These are phyloP conservation scores for Colletotrichum chlorophyti DNA, from an alignment of 2,329 filamentous ascomycete genomes.

Conservation along the genomic window DNA sequence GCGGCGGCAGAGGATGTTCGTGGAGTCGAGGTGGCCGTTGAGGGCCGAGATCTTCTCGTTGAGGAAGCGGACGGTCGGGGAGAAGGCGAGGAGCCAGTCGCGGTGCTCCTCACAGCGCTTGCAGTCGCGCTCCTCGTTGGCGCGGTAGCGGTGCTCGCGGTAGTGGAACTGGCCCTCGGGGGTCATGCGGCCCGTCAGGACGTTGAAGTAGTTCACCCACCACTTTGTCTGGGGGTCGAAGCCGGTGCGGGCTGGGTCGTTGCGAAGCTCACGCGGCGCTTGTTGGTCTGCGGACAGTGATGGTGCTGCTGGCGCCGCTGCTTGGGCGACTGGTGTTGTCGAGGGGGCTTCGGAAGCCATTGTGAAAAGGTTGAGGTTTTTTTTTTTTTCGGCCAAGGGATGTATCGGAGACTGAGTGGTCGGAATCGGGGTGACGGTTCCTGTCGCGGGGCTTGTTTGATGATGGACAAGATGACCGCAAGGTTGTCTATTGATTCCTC, in stretches of 20 bases:
- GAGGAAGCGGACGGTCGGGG: conserved; percentile 87
- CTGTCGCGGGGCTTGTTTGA: not conserved
- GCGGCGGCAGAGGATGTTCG: conserved; percentile 82
- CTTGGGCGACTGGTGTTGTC: conserved; percentile 16
- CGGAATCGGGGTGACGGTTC: no score
- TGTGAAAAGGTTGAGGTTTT: no score
- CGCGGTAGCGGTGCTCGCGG: conserved; percentile 76
- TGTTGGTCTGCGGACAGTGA: conserved; percentile 10
- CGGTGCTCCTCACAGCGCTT: conserved; percentile 80
- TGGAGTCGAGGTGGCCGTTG: conserved; percentile 74
- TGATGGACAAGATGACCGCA: not conserved
- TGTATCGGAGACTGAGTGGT: no score
- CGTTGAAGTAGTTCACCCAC: conserved; percentile 88
- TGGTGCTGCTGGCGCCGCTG: conserved; percentile 10
- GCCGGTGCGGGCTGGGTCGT: conserved; percentile 67
- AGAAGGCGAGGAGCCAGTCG: conserved; percentile 84
- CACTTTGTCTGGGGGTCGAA: conserved; percentile 66
- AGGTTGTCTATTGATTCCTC: not conserved
- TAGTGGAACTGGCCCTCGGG: conserved; percentile 75
- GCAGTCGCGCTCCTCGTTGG: conserved; percentile 81
- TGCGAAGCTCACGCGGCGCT: conserved; percentile 49
- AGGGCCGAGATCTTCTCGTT: conserved; percentile 80
- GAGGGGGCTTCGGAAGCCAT: conserved; percentile 12
- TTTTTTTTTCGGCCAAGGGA: no score
- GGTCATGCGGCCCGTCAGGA: conserved; percentile 77